These are phyloP conservation scores for Metschnikowia reukaufii DNA, from an alignment of 805 yeast genomes.

Conservation along the genomic window DNA sequence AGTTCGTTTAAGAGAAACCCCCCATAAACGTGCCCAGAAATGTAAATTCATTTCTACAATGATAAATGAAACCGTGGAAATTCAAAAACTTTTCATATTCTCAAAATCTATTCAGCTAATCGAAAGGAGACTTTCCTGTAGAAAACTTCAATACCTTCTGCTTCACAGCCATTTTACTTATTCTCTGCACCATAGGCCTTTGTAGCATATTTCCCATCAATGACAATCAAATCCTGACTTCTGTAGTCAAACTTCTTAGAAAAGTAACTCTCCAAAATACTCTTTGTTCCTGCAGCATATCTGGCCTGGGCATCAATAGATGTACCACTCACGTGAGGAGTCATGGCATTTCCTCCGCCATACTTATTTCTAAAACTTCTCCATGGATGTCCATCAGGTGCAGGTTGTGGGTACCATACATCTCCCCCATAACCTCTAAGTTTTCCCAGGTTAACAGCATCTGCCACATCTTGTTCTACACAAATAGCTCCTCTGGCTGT, in stretches of 20 bases:
- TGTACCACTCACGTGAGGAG: slow-evolving; percentile 79
- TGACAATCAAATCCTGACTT: slow-evolving; percentile 73
- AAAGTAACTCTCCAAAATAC: slow-evolving; percentile 63
- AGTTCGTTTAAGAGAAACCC: too few species aligned
- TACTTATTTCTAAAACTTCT: slow-evolving; percentile 61
- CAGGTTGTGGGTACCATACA: slow-evolving; percentile 85
- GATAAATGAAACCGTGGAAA: too few species aligned
- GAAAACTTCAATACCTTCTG: too few species aligned
- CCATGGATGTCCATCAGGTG: slow-evolving; percentile 79
- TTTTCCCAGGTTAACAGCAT: slow-evolving; percentile 66
- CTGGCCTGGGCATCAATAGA: slow-evolving; percentile 77
- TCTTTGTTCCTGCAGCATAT: slow-evolving; percentile 68
- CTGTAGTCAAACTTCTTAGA: slow-evolving; percentile 63
- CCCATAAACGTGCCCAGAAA: too few species aligned
- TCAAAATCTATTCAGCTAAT: too few species aligned
- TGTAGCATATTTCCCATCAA: slow-evolving; percentile 71
- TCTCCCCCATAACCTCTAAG: slow-evolving; percentile 82
- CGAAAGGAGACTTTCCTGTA: too few species aligned
- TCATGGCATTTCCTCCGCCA: slow-evolving; percentile 77
- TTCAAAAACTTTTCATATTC: too few species aligned
- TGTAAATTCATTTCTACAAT: too few species aligned
- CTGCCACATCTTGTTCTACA: slow-evolving; percentile 72
- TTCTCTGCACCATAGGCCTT: slow-evolving; percentile 62
- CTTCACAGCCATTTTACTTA: slow-evolving; percentile 2
- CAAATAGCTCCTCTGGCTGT: slow-evolving; percentile 84